Base-by-base conservation (phyloP, 2,329 filamentous ascomycete species). In the Plenodomus biglobosus region DNA sequence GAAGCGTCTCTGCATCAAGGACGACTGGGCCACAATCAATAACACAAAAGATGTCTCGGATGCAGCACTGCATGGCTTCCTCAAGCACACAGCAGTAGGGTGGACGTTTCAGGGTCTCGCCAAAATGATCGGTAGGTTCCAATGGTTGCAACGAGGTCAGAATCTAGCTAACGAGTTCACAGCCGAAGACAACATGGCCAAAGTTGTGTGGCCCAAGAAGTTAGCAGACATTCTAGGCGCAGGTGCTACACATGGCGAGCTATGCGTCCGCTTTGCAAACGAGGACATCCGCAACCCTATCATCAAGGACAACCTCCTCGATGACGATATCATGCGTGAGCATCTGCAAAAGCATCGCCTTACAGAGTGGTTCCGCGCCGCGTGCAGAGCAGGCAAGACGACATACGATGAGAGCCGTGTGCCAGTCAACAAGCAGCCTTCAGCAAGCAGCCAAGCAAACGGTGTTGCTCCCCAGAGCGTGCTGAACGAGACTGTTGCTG, bases 11-110 rank as follows among this genome's bases (percentile, higher is more conserved):
- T 88, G 88, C 63, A 80, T 92, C 57, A 84, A 85, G 41, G 92
- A 96, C 68, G 84, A 96, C 66, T 99, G 94, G 94, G 76, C 81
- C 20, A 78, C 76, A 49, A 81, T 95, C 65, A 92, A 94, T 65
- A 84, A 89, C 57, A 92, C 88, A 0, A 83, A 86, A 40, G 78
- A 86, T 50, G 87, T 88, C 66, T 83, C 84, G 47, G 91, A 95
- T 62, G 74, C 76, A 2, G 80, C 88, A 53, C 81, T 90, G 21
- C 77, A 85, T 44, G 78, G 80, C 21, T 76, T 82, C 16, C 73
- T 95, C 13, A 55, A 61, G 13, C 46, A 61, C 18, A 95, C 90
- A 3, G 78, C 85, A 21, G 76, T 90, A 4, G 92, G 85, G 65
- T 78, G 76, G 58, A 86, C 89, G 39, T 76, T 90, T 44, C 80